Evolutionary conservation across 1,284 basidiomycete species (phyloP).

Genomic region (Ustilago cynodontis): DNA sequence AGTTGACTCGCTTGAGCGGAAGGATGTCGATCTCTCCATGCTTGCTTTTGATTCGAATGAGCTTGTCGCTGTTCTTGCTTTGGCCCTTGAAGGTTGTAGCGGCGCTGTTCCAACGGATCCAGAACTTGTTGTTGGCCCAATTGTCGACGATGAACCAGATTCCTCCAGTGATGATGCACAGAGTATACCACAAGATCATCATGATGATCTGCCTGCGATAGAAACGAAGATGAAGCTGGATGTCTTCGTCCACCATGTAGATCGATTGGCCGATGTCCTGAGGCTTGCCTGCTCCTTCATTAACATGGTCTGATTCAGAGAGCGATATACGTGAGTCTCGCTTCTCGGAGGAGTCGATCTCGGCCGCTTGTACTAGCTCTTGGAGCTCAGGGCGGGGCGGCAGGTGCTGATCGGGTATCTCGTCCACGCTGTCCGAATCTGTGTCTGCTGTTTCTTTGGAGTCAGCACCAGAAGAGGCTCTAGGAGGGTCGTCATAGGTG

Average conservation of each 20-base stretch:
- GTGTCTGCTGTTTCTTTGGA: conserved; percentile 15
- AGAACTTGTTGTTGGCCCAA: conserved; percentile 50
- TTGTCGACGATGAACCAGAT: conserved; percentile 42
- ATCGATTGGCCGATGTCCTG: conserved; percentile 31
- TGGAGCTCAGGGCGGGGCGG: conserved; percentile 38
- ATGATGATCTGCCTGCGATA: conserved; percentile 25
- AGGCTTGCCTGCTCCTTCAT: not conserved
- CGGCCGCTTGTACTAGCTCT: conserved; percentile 14
- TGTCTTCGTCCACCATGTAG: conserved; percentile 52
- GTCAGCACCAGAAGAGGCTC: conserved; percentile 3
- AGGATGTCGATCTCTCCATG: conserved; percentile 46
- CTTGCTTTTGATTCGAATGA: conserved; percentile 49
- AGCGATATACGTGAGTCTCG: conserved; percentile 32
- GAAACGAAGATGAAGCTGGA: conserved; percentile 49
- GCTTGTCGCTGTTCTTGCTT: conserved; percentile 21
- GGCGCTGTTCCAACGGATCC: conserved; percentile 43
- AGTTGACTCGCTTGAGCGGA: conserved; percentile 36
- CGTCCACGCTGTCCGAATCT: conserved; percentile 19
- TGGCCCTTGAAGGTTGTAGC: conserved; percentile 5
- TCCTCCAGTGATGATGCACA: conserved; percentile 50
- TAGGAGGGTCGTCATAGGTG: conserved; percentile 1
- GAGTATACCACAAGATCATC: conserved; percentile 40
- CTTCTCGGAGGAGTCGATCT: conserved; percentile 3
- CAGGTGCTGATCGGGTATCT: conserved; percentile 32
- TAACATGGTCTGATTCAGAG: conserved; percentile 6